Conservation (phyloP, 78 protist genomes). For the Protostelium mycophagum region DNA sequence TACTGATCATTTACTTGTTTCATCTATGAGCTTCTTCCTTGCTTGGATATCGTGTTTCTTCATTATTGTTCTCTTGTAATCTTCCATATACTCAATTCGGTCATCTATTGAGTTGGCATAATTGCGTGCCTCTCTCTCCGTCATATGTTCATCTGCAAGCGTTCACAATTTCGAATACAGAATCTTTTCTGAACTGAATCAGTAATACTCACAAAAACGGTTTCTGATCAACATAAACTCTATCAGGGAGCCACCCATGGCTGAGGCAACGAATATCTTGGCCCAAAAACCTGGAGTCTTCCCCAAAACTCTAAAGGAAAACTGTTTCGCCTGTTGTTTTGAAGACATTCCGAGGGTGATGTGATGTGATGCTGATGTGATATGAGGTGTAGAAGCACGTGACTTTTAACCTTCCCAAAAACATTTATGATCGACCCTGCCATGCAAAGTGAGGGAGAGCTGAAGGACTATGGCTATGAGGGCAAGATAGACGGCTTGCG, state of each 20-base stretch:
- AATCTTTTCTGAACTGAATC: background rate
- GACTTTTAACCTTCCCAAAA: background rate
- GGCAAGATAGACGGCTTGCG: conserved; percentile 2
- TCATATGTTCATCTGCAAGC: background rate
- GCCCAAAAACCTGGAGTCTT: background rate
- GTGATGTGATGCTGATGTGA: too few relatives aligned
- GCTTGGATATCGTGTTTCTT: background rate
- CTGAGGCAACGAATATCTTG: background rate
- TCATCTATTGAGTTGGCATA: background rate
- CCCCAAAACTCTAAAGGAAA: background rate
- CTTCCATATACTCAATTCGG: background rate
- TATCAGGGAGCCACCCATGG: background rate
- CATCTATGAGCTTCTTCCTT: too few relatives aligned
- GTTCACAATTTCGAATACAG: too few relatives aligned
- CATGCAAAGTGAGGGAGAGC: background rate
- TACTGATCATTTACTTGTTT: too few relatives aligned
- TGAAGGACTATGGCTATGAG: conserved; percentile 16
- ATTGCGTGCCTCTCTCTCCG: background rate
- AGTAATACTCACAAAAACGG: background rate
- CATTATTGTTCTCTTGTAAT: background rate
- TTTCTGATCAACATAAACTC: background rate
- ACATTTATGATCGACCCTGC: background rate
- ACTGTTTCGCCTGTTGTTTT: background rate
- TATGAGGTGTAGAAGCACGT: background rate
- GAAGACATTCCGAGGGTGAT: too few relatives aligned